Base-by-base conservation (phyloP, 148 eudicot species). In the Amaranthus palmeri region DNA sequence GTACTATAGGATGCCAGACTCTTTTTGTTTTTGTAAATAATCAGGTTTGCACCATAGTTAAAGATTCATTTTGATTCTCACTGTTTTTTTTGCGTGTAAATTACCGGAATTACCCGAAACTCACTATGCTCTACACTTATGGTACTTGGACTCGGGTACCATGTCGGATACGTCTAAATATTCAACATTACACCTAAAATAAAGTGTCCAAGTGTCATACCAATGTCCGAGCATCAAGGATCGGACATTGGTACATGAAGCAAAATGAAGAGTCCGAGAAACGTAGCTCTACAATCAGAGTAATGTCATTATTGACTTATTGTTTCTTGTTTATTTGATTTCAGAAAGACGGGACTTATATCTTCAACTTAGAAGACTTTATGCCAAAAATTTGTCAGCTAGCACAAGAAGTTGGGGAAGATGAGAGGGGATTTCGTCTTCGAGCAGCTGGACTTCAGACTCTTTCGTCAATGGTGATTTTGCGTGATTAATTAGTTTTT, bases 391-490 rank as follows among this genome's bases (percentile, higher is more conserved):
- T 93, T 54, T 87, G 95, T 81, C 91, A 87, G 80, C 77, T 91
- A 61, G 98, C 92, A 65, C 92, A 91, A 86, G 97, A 93, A 88
- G 86, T 81, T 56, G 98, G 98, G 60, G 95, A 86, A 50, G 92
- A 91, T 75, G 91, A 91, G 77, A 86, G 86, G 76, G 88, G 81
- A 74, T 69, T 79, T 54, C 83, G 74, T 71, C 90, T 93, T 64
- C 89, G 96, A 51, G 86, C 98, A 69, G 90, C 85, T 82, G 96
- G 84, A 40, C 76, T 93, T 71, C 96, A 93, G 82, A 87, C 97
- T 75, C 90, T 93, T 66, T 87, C 95, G 77, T 82, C 98, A 41
- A 85, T 93, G 98, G 98, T 93, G 78, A 83, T 64, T 54, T 13
- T 63, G 0, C 0, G 2, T 25, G 36, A 6, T 69, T 73, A 50